Conservation (phyloP, 352 stramenopile genomes). For the Albugo candida region DNA sequence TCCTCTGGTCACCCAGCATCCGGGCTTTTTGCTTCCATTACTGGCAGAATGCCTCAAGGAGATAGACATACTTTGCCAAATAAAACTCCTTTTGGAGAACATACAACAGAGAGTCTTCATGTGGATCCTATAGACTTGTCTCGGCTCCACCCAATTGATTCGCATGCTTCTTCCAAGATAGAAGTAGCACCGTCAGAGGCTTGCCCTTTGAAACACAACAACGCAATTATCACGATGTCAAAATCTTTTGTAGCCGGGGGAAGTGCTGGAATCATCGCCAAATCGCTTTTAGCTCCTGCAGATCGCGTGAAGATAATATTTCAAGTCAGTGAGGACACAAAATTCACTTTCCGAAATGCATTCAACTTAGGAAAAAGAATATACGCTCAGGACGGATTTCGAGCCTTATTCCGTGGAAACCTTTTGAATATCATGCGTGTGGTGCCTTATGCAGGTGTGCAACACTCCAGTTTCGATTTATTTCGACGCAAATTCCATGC, state of each 20-base stretch:
- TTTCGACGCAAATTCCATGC: slow-evolving; percentile 62
- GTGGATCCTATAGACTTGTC: background rate
- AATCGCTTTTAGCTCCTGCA: slow-evolving; percentile 47
- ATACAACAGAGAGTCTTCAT: background rate
- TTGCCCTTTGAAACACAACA: slow-evolving; percentile 8
- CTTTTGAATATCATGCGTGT: slow-evolving; percentile 65
- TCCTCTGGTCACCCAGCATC: background rate
- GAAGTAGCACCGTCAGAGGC: slow-evolving; percentile 1
- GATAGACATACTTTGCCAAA: background rate
- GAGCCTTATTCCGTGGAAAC: slow-evolving; percentile 48
- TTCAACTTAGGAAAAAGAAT: slow-evolving; percentile 35
- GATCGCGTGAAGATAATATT: slow-evolving; percentile 78
- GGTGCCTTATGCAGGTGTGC: slow-evolving; percentile 53
- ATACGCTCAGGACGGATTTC: slow-evolving; percentile 46
- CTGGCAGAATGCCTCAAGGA: background rate
- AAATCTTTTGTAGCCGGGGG: slow-evolving; percentile 70
- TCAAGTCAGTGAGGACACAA: slow-evolving; percentile 49
- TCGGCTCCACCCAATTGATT: background rate
- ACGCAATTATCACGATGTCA: slow-evolving; percentile 42
- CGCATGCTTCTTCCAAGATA: background rate
- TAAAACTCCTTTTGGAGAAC: background rate
- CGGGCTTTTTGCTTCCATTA: background rate
- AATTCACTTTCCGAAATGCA: slow-evolving; percentile 61
- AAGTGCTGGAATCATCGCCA: slow-evolving; percentile 49
- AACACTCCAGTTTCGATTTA: slow-evolving; percentile 74